These are phyloP conservation scores for Auricularia sp. DNA, from an alignment of 768 basidiomycete genomes.

Conservation along the genomic window DNA sequence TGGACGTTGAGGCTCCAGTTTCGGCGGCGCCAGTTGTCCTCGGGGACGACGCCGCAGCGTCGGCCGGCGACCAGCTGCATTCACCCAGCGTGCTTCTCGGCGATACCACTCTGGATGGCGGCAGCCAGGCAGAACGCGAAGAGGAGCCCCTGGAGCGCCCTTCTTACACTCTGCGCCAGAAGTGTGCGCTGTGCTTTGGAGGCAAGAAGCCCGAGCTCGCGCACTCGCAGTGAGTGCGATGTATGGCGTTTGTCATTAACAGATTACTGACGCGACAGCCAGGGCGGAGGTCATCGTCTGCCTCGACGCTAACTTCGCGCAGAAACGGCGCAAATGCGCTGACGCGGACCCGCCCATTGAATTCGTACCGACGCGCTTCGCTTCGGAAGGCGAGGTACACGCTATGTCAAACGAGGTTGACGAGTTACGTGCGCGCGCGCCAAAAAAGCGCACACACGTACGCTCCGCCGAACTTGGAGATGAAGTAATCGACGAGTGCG, in stretches of 20 bases:
- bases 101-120: too few relatives aligned
- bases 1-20: too few relatives aligned
- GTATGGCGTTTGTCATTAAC: neutral
- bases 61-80: neutral
- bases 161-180: neutral
- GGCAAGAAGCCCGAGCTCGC: neutral
- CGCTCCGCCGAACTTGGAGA: neutral
- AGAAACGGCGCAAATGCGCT: constrained; percentile 16
- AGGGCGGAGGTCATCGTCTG: constrained; percentile 19
- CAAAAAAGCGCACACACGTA: neutral
- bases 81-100: neutral
- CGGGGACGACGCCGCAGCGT: too few relatives aligned
- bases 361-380: constrained; percentile 16
- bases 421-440: constrained; percentile 1
- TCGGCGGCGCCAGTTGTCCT: too few relatives aligned
- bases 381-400: constrained; percentile 12
- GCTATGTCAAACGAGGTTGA: constrained; percentile 15
- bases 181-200: neutral
- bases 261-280: neutral
- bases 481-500: constrained; percentile 1
- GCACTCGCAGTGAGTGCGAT: neutral
- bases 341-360: constrained; percentile 10
- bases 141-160: neutral
- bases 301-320: constrained; percentile 25
- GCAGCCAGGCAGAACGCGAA: too few relatives aligned